A percentile compares a stretch with the other conserved stretches of the same genome.
These are phyloP conservation scores for Obelidium mucronatum DNA, from an alignment of 192 early-diverging fungal species.

Conservation along the genomic window DNA sequence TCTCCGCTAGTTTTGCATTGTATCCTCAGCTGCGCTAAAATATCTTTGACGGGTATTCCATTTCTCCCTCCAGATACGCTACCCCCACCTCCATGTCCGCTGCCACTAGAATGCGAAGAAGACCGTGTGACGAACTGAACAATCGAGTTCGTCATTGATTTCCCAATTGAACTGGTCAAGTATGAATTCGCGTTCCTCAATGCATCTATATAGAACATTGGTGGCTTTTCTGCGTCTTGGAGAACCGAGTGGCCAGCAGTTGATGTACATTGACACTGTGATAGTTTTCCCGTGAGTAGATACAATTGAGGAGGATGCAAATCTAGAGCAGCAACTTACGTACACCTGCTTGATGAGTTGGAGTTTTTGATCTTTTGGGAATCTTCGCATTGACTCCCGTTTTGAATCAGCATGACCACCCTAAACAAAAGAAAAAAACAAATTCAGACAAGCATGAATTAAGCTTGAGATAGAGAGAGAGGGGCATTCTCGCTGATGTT, in stretches of 20 bases:
- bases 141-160: slow-evolving; percentile 42
- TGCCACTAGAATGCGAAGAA: too few species aligned
- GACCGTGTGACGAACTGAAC: slow-evolving; percentile 42
- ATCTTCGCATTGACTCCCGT: slow-evolving; percentile 41
- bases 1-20: slow-evolving; percentile 41
- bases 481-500: too few species aligned
- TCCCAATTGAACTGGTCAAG: slow-evolving; percentile 22
- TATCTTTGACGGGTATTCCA: slow-evolving; percentile 36
- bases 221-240: slow-evolving; percentile 37
- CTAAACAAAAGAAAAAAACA: too few species aligned
- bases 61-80: slow-evolving; percentile 17
- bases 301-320: too few species aligned
- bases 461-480: too few species aligned
- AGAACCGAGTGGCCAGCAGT: slow-evolving; percentile 19
- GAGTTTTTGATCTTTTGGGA: slow-evolving; percentile 48
- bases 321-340: slow-evolving; percentile 26
- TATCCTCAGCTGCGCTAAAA: slow-evolving; percentile 43
- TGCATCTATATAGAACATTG: slow-evolving; percentile 47
- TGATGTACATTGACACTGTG: slow-evolving; percentile 12
- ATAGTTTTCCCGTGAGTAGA: neutral
- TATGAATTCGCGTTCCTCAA: slow-evolving; percentile 25
- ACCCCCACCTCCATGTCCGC: too few species aligned
- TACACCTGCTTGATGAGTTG: slow-evolving; percentile 41
- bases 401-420: slow-evolving; percentile 28
- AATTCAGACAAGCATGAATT: too few species aligned